Evolutionary conservation across 257 asterid genomes (phyloP).

Genomic region (Nicotiana attenuata): DNA sequence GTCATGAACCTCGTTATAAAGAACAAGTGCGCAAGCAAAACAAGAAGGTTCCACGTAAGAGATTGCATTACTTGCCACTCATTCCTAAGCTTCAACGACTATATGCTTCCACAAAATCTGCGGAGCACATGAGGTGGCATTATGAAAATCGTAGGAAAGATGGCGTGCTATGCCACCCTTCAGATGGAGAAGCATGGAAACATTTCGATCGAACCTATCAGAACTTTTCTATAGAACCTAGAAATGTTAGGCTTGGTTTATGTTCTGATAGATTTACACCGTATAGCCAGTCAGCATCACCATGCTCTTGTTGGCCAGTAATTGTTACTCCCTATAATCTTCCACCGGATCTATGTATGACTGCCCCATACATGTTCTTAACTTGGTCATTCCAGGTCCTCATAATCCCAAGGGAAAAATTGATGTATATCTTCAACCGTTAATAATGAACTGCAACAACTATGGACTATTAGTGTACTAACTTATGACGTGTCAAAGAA

Average conservation of each 20-base stretch:
- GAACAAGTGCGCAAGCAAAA: too few species aligned
- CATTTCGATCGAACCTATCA: background rate
- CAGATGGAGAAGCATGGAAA: too few species aligned
- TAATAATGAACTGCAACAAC: background rate
- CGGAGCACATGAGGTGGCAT: too few species aligned
- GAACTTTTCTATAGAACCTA: background rate
- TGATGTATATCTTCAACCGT: background rate
- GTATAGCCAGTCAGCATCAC: background rate
- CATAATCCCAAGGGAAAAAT: background rate
- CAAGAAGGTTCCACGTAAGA: too few species aligned
- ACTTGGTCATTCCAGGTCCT: background rate
- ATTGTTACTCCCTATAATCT: too few species aligned
- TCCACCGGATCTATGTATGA: background rate
- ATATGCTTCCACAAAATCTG: too few species aligned
- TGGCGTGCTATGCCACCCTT: too few species aligned
- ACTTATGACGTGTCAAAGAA: background rate
- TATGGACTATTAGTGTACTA: background rate
- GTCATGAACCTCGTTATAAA: too few species aligned
- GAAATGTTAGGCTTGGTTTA: background rate
- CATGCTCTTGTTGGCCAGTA: too few species aligned
- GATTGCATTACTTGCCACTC: too few species aligned
- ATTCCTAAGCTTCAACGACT: too few species aligned
- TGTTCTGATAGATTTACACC: background rate
- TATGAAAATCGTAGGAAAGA: too few species aligned
- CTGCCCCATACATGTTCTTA: background rate